phyloP scores from a whole-genome alignment of 345 rosid genomes.

The Aegle marmelos region DNA sequence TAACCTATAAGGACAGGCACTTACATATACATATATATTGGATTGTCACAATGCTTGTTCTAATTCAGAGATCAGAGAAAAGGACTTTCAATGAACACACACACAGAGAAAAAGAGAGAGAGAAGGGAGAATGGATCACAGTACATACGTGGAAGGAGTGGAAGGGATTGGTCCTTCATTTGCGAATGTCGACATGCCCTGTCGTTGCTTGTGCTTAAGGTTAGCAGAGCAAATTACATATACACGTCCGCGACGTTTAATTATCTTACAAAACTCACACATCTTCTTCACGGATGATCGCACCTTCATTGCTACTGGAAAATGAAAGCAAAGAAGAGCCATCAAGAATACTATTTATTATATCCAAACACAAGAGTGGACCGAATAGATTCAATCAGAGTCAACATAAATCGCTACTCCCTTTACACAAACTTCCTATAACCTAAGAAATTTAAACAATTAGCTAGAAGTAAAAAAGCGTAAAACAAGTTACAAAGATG shows the following conservation, averaged over 20 bases:
- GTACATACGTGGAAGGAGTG: conserved; percentile 37
- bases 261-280: conserved; percentile 87
- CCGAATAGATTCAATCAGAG: not conserved
- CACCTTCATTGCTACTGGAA: conserved; percentile 69
- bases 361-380: not conserved
- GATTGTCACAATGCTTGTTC: not conserved
- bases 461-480: not conserved
- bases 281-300: conserved; percentile 93
- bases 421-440: not conserved
- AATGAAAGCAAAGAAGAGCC: not conserved
- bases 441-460: not conserved
- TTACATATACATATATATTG: not conserved
- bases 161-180: conserved; percentile 36
- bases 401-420: not conserved
- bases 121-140: not conserved
- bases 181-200: conserved; percentile 61
- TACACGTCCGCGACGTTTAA: conserved; percentile 86
- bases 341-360: not conserved
- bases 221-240: conserved; percentile 68
- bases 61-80: not conserved
- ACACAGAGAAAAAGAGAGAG: too few species aligned
- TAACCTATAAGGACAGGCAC: not conserved
- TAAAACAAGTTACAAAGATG: not conserved
- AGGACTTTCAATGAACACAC: not conserved
- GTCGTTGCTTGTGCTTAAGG: conserved; percentile 93